Percentiles rank a stretch among this genome's conserved stretches.
Conservation (phyloP, 164 flowering plant species). For the Umbellularia californica region DNA sequence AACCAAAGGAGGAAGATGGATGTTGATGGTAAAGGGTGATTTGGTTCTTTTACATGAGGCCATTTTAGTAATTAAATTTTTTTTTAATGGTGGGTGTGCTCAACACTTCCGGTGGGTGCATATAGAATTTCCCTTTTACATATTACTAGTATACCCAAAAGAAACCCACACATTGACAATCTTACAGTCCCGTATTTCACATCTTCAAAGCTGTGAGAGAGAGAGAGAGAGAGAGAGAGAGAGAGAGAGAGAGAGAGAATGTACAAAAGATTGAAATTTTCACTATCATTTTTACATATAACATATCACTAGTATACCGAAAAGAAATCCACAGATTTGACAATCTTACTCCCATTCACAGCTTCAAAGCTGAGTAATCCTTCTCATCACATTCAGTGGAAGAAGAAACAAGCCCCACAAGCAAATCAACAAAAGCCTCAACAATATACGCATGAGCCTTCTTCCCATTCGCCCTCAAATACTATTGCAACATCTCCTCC, state of each 20-base stretch:
- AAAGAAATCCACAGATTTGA: not conserved
- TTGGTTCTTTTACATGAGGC: too few species aligned
- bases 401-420: constrained; percentile 35
- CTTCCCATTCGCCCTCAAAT: constrained; percentile 58
- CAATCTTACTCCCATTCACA: constrained; percentile 12
- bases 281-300: constrained; percentile 5
- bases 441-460: constrained; percentile 57
- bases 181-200: too few species aligned
- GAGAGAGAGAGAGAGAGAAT: constrained; percentile 4
- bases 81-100: too few species aligned
- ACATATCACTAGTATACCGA: constrained; percentile 20
- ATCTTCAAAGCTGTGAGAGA: not conserved
- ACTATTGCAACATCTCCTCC: constrained; percentile 62
- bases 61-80: too few species aligned
- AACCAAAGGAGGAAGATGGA: too few species aligned
- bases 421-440: constrained; percentile 78
- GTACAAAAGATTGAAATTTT: not conserved
- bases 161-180: too few species aligned
- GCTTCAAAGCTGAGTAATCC: constrained; percentile 10
- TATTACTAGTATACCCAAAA: too few species aligned
- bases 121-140: too few species aligned
- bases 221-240: not conserved
- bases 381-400: constrained; percentile 11
- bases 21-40: too few species aligned
- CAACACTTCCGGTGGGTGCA: too few species aligned